Percentiles rank a stretch among this genome's conserved stretches.
phyloP scores from a whole-genome alignment of 805 yeast species.

The Metschnikowia santaceciliae region DNA sequence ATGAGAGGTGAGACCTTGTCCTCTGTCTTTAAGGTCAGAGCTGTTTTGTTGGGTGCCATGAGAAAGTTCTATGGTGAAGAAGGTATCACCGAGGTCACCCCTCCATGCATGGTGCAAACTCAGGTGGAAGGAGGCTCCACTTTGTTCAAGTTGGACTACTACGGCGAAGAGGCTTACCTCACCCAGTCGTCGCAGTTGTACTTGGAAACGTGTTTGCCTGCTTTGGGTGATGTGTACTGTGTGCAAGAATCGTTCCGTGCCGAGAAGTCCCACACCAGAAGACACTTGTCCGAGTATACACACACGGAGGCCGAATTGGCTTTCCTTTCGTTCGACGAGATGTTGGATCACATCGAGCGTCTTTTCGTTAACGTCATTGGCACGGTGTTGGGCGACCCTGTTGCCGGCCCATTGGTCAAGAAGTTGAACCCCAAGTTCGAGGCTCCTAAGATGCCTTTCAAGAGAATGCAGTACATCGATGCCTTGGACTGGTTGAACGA shows the following conservation, averaged over 20 bases:
- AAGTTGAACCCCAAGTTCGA: conserved; percentile 90
- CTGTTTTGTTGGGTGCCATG: conserved; percentile 65
- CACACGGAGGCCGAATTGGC: conserved; percentile 95
- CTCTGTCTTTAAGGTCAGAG: conserved; percentile 93
- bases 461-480: conserved; percentile 84
- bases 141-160: conserved; percentile 85
- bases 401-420: conserved; percentile 84
- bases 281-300: conserved; percentile 95
- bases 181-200: conserved; percentile 97
- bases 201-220: conserved; percentile 92
- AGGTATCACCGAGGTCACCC: conserved; percentile 84
- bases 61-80: conserved; percentile 77
- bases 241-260: conserved; percentile 99
- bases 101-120: conserved; percentile 99
- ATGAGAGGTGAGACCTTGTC: conserved; percentile 93
- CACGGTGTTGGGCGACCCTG: conserved; percentile 81
- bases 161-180: conserved; percentile 93
- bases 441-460: conserved; percentile 82
- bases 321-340: conserved; percentile 81
- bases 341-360: conserved; percentile 80
- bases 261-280: conserved; percentile 96
- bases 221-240: conserved; percentile 96
- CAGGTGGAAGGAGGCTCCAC: conserved; percentile 99
- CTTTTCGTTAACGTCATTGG: conserved; percentile 66
- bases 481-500: conserved; percentile 97